phyloP scores from a whole-genome alignment of 352 stramenopile genomes.

The Phytophthora podocarpi region DNA sequence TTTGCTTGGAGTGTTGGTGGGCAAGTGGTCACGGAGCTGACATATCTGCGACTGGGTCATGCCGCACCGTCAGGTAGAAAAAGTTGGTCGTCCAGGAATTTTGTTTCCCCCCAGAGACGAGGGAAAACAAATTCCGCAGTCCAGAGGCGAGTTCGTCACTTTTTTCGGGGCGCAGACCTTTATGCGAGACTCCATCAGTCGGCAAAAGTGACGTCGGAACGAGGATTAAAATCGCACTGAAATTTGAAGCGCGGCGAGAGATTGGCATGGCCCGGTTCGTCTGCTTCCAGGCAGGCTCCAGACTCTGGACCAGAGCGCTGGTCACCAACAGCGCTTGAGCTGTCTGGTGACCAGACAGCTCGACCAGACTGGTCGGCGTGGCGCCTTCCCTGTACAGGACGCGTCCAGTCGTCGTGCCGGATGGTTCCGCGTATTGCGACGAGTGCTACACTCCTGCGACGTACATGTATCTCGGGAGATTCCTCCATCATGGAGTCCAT shows the following conservation, averaged over 20 bases:
- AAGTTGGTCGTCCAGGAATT: too few relatives aligned
- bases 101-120: too few relatives aligned
- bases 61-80: too few relatives aligned
- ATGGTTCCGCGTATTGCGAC: constrained; percentile 14
- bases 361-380: too few relatives aligned
- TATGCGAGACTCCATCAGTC: too few relatives aligned
- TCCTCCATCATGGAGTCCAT: neutral
- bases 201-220: constrained; percentile 20
- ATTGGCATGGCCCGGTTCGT: constrained; percentile 20
- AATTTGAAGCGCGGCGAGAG: constrained; percentile 17
- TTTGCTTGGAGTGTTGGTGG: constrained; percentile 8
- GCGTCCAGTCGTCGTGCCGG: constrained; percentile 15
- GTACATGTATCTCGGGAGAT: constrained; percentile 21
- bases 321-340: constrained; percentile 10
- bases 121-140: constrained; percentile 9
- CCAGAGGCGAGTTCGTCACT: constrained; percentile 6
- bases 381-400: constrained; percentile 5
- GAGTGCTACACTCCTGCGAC: neutral
- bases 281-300: constrained; percentile 4
- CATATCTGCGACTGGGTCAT: constrained; percentile 2
- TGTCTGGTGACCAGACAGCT: too few relatives aligned
- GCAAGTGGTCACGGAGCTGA: neutral
- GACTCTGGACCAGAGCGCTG: too few relatives aligned
- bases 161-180: constrained; percentile 10
- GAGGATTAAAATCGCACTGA: constrained; percentile 25